Conservation (phyloP, 2,329 filamentous ascomycete genomes). For the Hawksworthiomyces lignivorus region DNA sequence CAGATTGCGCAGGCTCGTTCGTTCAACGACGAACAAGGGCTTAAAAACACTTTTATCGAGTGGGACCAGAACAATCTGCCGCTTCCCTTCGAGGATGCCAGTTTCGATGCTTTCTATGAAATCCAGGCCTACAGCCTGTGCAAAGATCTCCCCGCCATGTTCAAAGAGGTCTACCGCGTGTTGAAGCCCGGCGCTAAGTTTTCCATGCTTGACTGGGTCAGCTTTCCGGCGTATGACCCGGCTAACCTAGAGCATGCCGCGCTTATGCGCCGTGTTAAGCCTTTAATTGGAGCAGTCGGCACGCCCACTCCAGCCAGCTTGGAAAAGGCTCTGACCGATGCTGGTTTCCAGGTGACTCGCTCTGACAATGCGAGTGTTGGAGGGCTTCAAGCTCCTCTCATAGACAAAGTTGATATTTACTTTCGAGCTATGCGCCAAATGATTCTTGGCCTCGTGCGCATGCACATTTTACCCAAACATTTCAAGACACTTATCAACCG, state of each 20-base stretch:
- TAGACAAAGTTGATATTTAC: slow-evolving; percentile 46
- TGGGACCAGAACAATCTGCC: slow-evolving; percentile 45
- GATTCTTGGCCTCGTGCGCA: slow-evolving; percentile 39
- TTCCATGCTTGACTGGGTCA: slow-evolving; percentile 46
- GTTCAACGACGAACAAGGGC: slow-evolving; percentile 35
- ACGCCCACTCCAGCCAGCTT: slow-evolving; percentile 42
- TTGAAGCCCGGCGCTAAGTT: slow-evolving; percentile 43
- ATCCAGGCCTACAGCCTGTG: slow-evolving; percentile 50
- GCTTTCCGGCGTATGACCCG: slow-evolving; percentile 40
- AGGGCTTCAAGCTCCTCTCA: slow-evolving; percentile 42
- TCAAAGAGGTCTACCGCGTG: slow-evolving; percentile 40
- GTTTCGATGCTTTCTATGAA: slow-evolving; percentile 47
- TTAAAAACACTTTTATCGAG: slow-evolving; percentile 39
- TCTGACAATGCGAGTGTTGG: slow-evolving; percentile 46
- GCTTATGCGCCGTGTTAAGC: slow-evolving; percentile 48
- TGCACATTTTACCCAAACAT: slow-evolving; percentile 39
- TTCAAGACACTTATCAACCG: slow-evolving; percentile 47
- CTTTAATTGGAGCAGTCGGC: slow-evolving; percentile 46
- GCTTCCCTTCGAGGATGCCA: slow-evolving; percentile 39
- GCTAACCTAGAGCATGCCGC: slow-evolving; percentile 37
- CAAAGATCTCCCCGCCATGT: slow-evolving; percentile 38
- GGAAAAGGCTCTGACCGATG: slow-evolving; percentile 35
- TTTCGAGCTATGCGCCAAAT: slow-evolving; percentile 42
- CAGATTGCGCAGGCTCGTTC: slow-evolving; percentile 38
- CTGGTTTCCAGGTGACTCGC: slow-evolving; percentile 38